Evolutionary conservation across 331 rosid species (phyloP).

Genomic region (Rhamnella rubrinervis): DNA sequence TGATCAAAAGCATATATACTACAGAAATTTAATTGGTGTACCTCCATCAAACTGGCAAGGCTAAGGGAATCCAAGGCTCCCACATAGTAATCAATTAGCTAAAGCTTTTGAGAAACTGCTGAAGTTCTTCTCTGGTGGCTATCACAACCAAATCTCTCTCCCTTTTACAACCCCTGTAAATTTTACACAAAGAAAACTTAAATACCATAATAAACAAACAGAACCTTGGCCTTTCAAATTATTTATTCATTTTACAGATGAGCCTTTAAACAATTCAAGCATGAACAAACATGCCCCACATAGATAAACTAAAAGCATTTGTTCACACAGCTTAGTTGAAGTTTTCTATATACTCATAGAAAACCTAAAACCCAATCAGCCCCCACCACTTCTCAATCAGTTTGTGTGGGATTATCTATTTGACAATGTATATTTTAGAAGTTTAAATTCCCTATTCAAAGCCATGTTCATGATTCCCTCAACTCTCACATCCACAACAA

Average conservation of each 20-base stretch:
- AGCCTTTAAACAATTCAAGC: not conserved
- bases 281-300: not conserved
- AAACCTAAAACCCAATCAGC: not conserved
- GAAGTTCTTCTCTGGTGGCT: conserved; percentile 52
- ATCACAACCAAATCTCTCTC: conserved; percentile 42
- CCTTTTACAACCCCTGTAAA: conserved; percentile 36
- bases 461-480: too few relatives aligned
- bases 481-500: too few relatives aligned
- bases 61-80: conserved; percentile 42
- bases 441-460: too few relatives aligned
- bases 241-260: too few relatives aligned
- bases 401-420: too few relatives aligned
- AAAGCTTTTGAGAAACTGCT: conserved; percentile 37
- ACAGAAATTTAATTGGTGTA: conserved; percentile 9
- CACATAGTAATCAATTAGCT: conserved; percentile 33
- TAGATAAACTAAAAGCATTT: not conserved
- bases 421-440: too few relatives aligned
- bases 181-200: not conserved
- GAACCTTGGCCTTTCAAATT: not conserved
- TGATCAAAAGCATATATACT: not conserved
- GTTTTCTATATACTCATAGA: not conserved
- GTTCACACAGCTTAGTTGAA: not conserved
- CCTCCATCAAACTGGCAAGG: conserved; percentile 54
- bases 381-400: not conserved
- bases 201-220: not conserved